Evolutionary conservation across 805 yeast species (phyloP).

Genomic region (Saccharomycopsis sp.): DNA sequence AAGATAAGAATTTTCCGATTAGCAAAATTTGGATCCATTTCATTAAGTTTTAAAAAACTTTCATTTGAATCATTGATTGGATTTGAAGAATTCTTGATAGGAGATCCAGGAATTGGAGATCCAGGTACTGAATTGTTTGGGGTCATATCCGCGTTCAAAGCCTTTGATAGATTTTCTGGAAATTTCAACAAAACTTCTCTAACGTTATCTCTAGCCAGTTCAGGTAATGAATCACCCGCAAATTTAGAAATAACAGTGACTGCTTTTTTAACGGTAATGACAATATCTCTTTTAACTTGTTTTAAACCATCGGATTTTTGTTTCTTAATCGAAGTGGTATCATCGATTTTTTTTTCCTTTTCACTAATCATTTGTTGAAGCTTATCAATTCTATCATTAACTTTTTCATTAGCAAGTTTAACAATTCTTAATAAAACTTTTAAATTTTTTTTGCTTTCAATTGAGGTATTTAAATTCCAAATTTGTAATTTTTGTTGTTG

Average conservation of each 20-base stretch:
- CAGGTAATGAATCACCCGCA: constrained; percentile 65
- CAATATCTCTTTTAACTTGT: constrained; percentile 68
- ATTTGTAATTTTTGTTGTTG: constrained; percentile 16
- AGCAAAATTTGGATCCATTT: constrained; percentile 21
- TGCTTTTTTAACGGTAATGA: constrained; percentile 81
- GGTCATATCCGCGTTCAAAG: constrained; percentile 24
- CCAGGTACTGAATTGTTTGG: constrained; percentile 17
- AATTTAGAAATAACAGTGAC: constrained; percentile 79
- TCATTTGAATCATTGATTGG: background rate
- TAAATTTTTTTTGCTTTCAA: constrained; percentile 66
- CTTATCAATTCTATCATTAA: constrained; percentile 53
- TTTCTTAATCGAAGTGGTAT: constrained; percentile 25
- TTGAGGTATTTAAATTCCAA: constrained; percentile 31
- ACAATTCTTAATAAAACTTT: constrained; percentile 72
- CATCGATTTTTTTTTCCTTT: constrained; percentile 29
- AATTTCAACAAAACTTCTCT: constrained; percentile 66
- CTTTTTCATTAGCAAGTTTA: constrained; percentile 69
- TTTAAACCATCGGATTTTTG: constrained; percentile 21
- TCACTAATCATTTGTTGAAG: constrained; percentile 45
- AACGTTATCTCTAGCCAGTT: constrained; percentile 70
- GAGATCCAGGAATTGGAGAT: constrained; percentile 7
- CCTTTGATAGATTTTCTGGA: constrained; percentile 61
- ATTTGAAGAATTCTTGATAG: background rate
- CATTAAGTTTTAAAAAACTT: constrained; percentile 16
- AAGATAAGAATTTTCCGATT: constrained; percentile 69